phyloP scores from a whole-genome alignment of 441 rosid genomes.

The Cnidoscolus chayamansa region DNA sequence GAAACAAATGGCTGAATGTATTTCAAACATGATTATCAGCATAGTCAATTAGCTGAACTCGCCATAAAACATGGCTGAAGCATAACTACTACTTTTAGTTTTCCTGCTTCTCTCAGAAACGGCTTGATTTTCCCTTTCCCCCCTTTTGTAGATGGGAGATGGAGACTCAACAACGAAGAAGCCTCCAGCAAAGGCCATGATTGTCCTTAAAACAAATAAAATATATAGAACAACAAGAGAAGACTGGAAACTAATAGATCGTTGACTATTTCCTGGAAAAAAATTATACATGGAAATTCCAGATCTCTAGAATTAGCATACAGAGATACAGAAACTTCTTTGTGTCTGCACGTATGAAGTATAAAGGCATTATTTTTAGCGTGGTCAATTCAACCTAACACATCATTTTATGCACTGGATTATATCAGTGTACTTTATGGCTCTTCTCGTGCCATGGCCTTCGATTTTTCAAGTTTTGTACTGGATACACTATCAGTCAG shows the following conservation, averaged over 20 bases:
- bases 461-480: slow-evolving; percentile 24
- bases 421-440: neutral
- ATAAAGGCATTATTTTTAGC: neutral
- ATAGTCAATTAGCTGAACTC: no score
- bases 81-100: no score
- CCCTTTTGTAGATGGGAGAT: no score
- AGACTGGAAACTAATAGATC: neutral
- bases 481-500: slow-evolving; percentile 47
- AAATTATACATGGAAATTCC: neutral
- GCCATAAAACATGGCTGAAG: no score
- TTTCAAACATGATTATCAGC: no score
- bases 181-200: neutral
- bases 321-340: neutral
- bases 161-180: neutral
- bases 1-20: no score
- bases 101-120: no score
- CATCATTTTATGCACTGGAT: neutral
- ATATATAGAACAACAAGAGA: neutral
- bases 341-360: neutral
- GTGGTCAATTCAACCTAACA: neutral
- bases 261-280: neutral
- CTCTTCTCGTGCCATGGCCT: slow-evolving; percentile 4
- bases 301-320: neutral
- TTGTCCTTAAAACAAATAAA: no score
- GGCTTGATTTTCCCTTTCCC: no score